Evolutionary conservation across 306 rosid species (phyloP), one percentile per base, ranked within the genome.

Genomic region (Prunus mira): DNA sequence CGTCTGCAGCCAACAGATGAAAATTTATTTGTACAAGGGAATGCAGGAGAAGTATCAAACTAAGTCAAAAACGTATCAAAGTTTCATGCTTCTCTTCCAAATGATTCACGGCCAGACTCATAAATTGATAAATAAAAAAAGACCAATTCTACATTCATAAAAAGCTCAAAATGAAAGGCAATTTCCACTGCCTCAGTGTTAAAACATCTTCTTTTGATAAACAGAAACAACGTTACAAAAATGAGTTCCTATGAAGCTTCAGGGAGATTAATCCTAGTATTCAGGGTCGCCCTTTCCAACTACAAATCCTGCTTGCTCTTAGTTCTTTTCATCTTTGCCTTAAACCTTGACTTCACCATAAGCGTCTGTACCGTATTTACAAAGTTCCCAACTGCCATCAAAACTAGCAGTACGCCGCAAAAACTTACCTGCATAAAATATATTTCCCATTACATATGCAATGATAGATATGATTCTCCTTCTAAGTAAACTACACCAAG

Each of bases 331-430:
- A 96, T 92, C 89, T 96, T 96, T 54, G 99, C 99, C 91, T 96
- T 96, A 74, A 96, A 89, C 82, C 98, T 91, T 50, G 97, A 92
- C 71, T 96, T 96, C 22, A 22, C 88, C 92, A 91, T 72, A 74
- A 96, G 91, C 17, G 93, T 96, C 82, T 92, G 88, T 67, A 96
- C 98, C 15, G 99, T 96, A 82, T 92, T 86, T 87, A 78, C 74
- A 71, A 96, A 96, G 89, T 96, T 96, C 82, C 96, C 99, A 51
- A 90, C 83, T 58, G 99, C 99, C 99, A 96, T 96, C 18, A 88
- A 45, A 57, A 96, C 89, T 82, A 96, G 80, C 68, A 96, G 89
- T 69, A 87, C 22, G 32, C 99, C 99, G 19, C 96, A 92, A 84
- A 92, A 84, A 74, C 86, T 76, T n/a, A 96, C 99, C 99, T 96